Conservation (phyloP, 805 yeast genomes). For the Maudiozyma bulderi region DNA sequence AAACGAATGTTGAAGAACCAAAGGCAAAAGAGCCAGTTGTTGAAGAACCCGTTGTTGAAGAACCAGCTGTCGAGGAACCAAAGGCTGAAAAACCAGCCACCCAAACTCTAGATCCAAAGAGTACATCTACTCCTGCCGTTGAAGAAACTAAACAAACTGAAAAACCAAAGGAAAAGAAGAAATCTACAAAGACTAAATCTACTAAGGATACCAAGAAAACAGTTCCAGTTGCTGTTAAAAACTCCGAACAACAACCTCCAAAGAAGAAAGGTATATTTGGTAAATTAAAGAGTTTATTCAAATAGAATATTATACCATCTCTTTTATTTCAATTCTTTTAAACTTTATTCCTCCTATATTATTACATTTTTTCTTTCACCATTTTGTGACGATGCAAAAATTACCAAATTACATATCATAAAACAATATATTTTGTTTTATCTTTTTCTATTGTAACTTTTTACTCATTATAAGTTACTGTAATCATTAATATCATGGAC, state of each 20-base stretch:
- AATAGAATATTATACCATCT: background rate
- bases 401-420: too few species aligned
- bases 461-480: background rate
- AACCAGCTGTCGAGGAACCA: background rate
- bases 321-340: background rate
- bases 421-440: too few species aligned
- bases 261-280: constrained; percentile 17
- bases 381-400: too few species aligned
- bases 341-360: too few species aligned
- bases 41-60: background rate
- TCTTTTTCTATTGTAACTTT: background rate
- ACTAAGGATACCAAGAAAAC: constrained; percentile 3
- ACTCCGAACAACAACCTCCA: constrained; percentile 3
- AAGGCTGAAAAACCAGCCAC: background rate
- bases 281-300: constrained; percentile 16
- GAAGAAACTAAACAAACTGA: background rate
- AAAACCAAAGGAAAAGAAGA: background rate
- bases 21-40: too few species aligned
- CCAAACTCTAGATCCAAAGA: background rate
- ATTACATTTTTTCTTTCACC: too few species aligned
- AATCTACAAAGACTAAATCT: constrained; percentile 1
- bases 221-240: background rate
- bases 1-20: background rate
- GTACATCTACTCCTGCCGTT: background rate
- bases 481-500: background rate